Evolutionary conservation across 2,329 filamentous ascomycete genomes (phyloP), one percentile per base, ranked within the genome.

Genomic region (Aspergillus fumigatiaffinis): DNA sequence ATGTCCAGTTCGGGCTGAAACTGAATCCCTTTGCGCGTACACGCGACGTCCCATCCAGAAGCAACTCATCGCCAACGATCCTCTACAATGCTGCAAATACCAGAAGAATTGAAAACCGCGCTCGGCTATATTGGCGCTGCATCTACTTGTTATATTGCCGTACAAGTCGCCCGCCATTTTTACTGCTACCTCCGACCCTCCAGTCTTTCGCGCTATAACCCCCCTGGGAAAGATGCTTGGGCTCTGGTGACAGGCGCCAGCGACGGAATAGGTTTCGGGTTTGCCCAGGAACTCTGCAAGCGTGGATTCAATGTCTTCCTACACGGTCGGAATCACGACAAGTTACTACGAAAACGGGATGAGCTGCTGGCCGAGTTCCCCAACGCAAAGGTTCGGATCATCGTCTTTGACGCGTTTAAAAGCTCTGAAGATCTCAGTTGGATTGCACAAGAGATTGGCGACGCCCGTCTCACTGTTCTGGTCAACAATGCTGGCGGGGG

Each of bases 401-500:
- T 82, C 46, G 65, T 82, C 20, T 76, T 77, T 12, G 81, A 85
- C 64, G 77, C 76, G 2, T 68, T 72, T 21, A 55, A 66, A 8
- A 41, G 60, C 23, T 55, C 54, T 0, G 51, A 64, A 0, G 60
- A 58, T 29, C 58, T 75, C 25, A 65, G 69, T 17, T 50, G 59
- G 8, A 63, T 69, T 8, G 59, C 74, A 12, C 65, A 70, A 1
- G 57, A 66, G 3, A 65, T 78, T 9, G 60, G 70, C 1, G 73
- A 70, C 51, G 65, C 80, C 38, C 68, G 78, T 58, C 69, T 87
- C 32, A 83, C 79, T 1, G 70, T 85, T 2, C 70, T 86, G 25
- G 68, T 86, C 63, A 86, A 86, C 70, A 86, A 85, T 66, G 79
- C 82, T 0, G 83, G 83, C 21, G 80, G 80, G 52, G 70, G 55